A percentile compares a stretch with the other conserved stretches of the same genome.
Conservation (phyloP, 257 asterid species). For the Primulina eburnea region DNA sequence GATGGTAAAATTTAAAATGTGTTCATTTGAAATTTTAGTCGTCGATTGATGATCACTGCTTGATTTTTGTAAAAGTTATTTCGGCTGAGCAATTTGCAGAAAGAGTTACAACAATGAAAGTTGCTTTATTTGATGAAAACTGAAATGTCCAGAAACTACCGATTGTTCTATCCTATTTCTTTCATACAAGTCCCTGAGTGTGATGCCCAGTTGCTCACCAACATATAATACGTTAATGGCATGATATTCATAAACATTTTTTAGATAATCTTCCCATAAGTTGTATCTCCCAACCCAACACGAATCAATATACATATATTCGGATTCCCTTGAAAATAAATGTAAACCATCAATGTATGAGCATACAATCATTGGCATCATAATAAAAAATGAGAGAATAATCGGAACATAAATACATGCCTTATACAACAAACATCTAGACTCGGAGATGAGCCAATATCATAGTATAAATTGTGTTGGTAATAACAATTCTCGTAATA, state of each 20-base stretch:
- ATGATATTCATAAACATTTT: not conserved
- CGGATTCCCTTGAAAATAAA: not conserved
- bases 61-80: constrained; percentile 5
- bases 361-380: not conserved
- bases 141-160: constrained; percentile 3
- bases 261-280: not conserved
- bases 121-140: constrained; percentile 16
- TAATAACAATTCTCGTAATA: too few species aligned
- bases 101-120: not conserved
- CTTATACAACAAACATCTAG: too few species aligned
- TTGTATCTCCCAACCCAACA: not conserved
- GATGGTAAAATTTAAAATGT: constrained; percentile 5
- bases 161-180: constrained; percentile 4
- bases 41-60: constrained; percentile 8
- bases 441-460: too few species aligned
- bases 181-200: not conserved
- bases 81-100: constrained; percentile 4
- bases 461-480: too few species aligned
- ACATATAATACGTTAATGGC: too few species aligned
- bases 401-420: not conserved
- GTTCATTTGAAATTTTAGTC: constrained; percentile 11
- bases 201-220: not conserved
- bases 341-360: not conserved
- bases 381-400: too few species aligned
- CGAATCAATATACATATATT: too few species aligned